phyloP scores from a whole-genome alignment of 2,329 filamentous ascomycete genomes.

The Exophiala dermatitidis region DNA sequence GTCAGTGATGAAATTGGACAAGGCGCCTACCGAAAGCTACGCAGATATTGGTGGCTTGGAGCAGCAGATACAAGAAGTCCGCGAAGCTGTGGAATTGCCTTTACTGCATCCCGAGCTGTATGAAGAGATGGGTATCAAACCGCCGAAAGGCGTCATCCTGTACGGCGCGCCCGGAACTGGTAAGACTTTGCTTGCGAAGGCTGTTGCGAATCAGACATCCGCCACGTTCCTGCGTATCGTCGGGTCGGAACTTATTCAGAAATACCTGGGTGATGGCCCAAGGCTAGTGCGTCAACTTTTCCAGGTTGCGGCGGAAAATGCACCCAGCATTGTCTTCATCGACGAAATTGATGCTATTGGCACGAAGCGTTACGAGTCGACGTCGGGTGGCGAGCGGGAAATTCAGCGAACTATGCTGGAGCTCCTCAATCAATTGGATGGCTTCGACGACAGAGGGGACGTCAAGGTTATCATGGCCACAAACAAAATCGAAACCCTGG shows the following conservation, averaged over 20 bases:
- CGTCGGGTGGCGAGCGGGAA: constrained; percentile 91
- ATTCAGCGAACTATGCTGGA: constrained; percentile 98
- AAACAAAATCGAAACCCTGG: constrained; percentile 98
- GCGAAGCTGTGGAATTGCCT: constrained; percentile 92
- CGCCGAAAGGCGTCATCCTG: constrained; percentile 97
- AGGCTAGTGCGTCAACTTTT: constrained; percentile 89
- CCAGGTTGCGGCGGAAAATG: constrained; percentile 86
- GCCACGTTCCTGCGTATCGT: constrained; percentile 97
- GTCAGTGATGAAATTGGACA: constrained; percentile 98
- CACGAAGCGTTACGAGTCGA: constrained; percentile 97
- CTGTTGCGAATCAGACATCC: constrained; percentile 97
- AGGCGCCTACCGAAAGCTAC: constrained; percentile 95
- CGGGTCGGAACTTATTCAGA: constrained; percentile 94
- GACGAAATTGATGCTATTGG: constrained; percentile 99
- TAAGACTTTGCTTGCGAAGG: constrained; percentile 92
- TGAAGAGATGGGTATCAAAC: constrained; percentile 99
- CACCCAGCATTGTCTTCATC: constrained; percentile 96
- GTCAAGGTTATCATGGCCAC: constrained; percentile 99
- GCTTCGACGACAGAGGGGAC: constrained; percentile 96
- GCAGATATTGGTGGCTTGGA: constrained; percentile 97
- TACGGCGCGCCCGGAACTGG: constrained; percentile 96
- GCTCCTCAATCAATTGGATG: constrained; percentile 94
- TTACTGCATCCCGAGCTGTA: constrained; percentile 94
- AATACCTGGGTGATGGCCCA: constrained; percentile 94
- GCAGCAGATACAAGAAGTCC: constrained; percentile 90